These are phyloP conservation scores for Colletotrichum ledebouriae DNA, from an alignment of 2,329 filamentous ascomycete genomes.

Conservation along the genomic window DNA sequence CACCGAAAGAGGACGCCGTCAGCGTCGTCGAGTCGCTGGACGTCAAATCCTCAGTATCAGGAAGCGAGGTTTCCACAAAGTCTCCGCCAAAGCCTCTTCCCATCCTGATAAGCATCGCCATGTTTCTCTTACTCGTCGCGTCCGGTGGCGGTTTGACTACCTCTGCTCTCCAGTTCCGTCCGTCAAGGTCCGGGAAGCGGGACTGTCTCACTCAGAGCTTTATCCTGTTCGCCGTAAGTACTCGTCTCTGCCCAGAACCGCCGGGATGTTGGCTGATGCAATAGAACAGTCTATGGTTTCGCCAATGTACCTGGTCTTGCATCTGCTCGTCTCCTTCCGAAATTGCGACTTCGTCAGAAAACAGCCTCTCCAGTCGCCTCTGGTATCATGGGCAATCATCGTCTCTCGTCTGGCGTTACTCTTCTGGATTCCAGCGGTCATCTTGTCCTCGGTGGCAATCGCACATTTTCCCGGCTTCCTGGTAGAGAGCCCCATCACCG, in stretches of 20 bases:
- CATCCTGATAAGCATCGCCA: slow-evolving; percentile 30
- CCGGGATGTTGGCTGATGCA: slow-evolving; percentile 12
- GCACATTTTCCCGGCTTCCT: slow-evolving; percentile 44
- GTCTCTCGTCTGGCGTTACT: slow-evolving; percentile 47
- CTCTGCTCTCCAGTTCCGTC: slow-evolving; percentile 41
- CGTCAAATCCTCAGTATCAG: slow-evolving; percentile 42
- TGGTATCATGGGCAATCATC: slow-evolving; percentile 50
- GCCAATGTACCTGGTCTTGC: slow-evolving; percentile 49
- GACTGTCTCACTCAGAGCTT: slow-evolving; percentile 43
- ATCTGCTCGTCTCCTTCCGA: slow-evolving; percentile 47
- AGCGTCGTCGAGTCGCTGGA: slow-evolving; percentile 42
- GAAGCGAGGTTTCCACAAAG: slow-evolving; percentile 40
- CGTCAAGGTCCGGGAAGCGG: slow-evolving; percentile 29
- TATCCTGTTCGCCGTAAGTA: slow-evolving; percentile 41
- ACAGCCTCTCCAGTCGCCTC: slow-evolving; percentile 47
- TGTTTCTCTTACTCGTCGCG: slow-evolving; percentile 39
- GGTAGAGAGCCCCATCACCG: slow-evolving; percentile 43
- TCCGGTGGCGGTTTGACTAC: slow-evolving; percentile 39
- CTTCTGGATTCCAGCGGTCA: slow-evolving; percentile 48
- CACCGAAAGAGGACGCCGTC: slow-evolving; percentile 37
- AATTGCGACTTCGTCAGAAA: slow-evolving; percentile 44
- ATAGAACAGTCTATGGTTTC: slow-evolving; percentile 47
- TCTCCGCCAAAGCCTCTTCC: slow-evolving; percentile 40
- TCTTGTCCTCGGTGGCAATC: slow-evolving; percentile 46
- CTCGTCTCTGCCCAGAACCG: not conserved